Percentiles rank a stretch among this genome's conserved stretches.
Evolutionary conservation across 2,329 filamentous ascomycete species (phyloP).

Genomic region (Mycocentrospora acerina): DNA sequence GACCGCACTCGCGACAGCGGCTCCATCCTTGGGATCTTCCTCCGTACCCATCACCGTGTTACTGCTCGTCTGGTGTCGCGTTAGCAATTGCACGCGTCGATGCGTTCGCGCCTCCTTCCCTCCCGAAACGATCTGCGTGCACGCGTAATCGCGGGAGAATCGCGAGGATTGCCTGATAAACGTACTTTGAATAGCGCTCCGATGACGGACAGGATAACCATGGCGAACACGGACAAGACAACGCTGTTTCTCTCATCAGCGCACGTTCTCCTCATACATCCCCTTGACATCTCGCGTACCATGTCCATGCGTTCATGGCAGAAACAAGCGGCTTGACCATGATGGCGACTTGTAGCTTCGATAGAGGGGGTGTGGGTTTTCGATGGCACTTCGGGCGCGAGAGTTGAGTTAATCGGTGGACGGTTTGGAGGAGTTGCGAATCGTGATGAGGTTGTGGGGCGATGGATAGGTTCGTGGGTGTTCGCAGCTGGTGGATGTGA

Average conservation of each 20-base stretch:
- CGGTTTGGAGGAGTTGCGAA: not conserved
- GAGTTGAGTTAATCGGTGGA: not conserved
- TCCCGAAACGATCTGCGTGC: not conserved
- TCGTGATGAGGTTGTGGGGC: not conserved
- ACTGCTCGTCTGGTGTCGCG: conserved; percentile 60
- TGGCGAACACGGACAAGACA: conserved; percentile 64
- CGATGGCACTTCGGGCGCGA: conserved; percentile 9
- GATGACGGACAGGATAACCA: conserved; percentile 65
- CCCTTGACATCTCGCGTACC: conserved; percentile 60
- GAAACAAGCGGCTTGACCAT: conserved; percentile 99
- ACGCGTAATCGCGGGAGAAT: not conserved
- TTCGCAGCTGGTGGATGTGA: too few relatives aligned
- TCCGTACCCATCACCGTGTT: conserved; percentile 79
- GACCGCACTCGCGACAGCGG: conserved; percentile 78
- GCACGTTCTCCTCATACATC: not conserved
- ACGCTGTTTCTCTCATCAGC: conserved; percentile 58
- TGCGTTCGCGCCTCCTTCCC: too few relatives aligned
- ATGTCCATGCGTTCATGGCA: conserved; percentile 91
- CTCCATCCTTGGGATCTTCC: conserved; percentile 69
- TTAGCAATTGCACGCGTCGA: conserved; percentile 17
- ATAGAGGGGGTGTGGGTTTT: conserved; percentile 13
- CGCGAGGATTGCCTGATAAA: conserved; percentile 11
- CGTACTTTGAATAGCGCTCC: conserved; percentile 72
- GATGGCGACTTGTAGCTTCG: conserved; percentile 21
- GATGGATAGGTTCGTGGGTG: too few relatives aligned